A percentile compares a stretch with the other conserved stretches of the same genome.
phyloP scores from a whole-genome alignment of 2,329 filamentous ascomycete species.

The Stachybotrys chartarum region DNA sequence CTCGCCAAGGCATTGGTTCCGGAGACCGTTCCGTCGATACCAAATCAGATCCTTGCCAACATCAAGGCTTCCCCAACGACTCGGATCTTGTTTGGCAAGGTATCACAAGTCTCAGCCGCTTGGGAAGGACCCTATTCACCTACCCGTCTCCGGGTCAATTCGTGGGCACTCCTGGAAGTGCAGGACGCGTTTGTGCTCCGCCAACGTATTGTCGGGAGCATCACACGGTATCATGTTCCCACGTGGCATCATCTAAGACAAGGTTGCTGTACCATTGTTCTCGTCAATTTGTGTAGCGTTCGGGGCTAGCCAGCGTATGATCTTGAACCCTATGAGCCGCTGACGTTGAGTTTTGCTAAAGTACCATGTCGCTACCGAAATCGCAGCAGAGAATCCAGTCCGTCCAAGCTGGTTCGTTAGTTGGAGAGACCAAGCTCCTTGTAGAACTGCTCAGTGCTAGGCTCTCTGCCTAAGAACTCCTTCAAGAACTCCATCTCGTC shows the following conservation, averaged over 20 bases:
- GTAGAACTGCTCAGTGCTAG: slow-evolving; percentile 74
- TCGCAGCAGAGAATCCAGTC: neutral
- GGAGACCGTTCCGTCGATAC: too few species aligned
- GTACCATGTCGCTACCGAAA: neutral
- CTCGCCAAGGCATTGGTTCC: neutral
- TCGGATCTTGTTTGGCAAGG: neutral
- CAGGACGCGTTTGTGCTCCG: neutral
- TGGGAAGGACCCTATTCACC: neutral
- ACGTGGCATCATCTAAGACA: neutral
- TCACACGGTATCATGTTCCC: neutral
- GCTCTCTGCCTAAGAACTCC: slow-evolving; percentile 71
- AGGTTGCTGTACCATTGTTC: neutral
- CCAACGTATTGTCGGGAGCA: neutral
- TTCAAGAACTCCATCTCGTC: slow-evolving; percentile 76
- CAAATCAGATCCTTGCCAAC: neutral
- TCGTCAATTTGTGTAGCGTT: neutral
- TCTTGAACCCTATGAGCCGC: neutral
- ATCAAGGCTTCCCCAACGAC: neutral
- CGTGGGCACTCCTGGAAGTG: neutral
- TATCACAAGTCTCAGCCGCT: neutral
- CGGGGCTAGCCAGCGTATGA: neutral
- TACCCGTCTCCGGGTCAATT: neutral
- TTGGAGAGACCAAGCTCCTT: slow-evolving; percentile 55
- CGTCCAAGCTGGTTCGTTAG: neutral
- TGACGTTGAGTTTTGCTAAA: neutral